Evolutionary conservation across 202 grass and related monocot genomes (phyloP).

Genomic region (Cymbopogon flexuosus): DNA sequence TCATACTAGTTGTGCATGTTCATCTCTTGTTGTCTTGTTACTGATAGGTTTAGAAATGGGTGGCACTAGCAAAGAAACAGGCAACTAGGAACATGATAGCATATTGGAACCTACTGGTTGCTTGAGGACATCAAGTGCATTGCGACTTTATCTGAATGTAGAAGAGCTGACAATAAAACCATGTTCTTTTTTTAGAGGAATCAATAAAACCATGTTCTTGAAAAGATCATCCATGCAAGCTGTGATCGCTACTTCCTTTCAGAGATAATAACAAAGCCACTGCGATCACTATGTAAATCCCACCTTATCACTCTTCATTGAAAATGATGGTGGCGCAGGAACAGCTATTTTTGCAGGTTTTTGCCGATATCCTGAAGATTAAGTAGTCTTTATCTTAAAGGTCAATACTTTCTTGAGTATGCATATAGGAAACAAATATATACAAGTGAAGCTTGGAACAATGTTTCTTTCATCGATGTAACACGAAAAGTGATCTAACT

Average conservation of each 20-base stretch:
- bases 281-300: background rate
- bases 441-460: background rate
- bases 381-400: background rate
- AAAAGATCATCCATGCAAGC: background rate
- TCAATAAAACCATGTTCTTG: background rate
- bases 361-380: conserved; percentile 51
- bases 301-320: conserved; percentile 78
- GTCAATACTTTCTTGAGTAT: background rate
- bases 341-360: conserved; percentile 71
- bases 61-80: background rate
- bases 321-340: conserved; percentile 53
- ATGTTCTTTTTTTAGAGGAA: too few species aligned
- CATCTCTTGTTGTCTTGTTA: background rate
- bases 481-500: background rate
- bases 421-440: background rate
- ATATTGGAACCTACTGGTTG: background rate
- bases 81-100: background rate
- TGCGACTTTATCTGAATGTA: background rate
- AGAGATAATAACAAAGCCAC: background rate
- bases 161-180: background rate
- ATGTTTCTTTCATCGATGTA: conserved; percentile 14
- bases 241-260: background rate
- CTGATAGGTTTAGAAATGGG: background rate
- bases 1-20: background rate
- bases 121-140: background rate